Evolutionary conservation across 495 filamentous ascomycete species (phyloP).

Genomic region (Alectoria sarmentosa): DNA sequence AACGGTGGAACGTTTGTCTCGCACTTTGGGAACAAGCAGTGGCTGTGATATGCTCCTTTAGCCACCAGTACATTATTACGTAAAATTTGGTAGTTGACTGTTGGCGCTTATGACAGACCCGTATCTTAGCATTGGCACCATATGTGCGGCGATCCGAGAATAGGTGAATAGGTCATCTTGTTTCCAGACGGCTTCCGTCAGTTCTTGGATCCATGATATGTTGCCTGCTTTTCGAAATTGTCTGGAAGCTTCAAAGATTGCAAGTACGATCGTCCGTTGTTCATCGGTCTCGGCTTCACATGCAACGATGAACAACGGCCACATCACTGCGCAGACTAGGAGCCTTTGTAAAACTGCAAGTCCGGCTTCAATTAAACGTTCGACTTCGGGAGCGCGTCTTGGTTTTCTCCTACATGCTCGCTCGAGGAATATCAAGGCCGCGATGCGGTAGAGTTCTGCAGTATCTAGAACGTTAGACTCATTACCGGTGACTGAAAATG

Average conservation of each 20-base stretch:
- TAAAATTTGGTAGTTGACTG: neutral
- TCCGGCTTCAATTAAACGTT: neutral
- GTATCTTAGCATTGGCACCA: neutral
- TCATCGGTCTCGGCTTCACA: neutral
- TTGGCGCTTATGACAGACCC: neutral
- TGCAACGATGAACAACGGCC: neutral
- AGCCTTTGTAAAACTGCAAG: neutral
- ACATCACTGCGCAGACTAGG: neutral
- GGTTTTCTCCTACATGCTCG: neutral
- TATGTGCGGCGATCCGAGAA: neutral
- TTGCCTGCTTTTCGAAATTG: neutral
- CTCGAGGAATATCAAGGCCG: neutral
- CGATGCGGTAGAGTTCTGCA: neutral
- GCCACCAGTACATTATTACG: neutral
- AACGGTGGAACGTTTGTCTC: constrained; percentile 47
- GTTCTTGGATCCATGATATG: neutral
- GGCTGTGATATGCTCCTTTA: constrained; percentile 23
- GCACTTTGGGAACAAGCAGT: constrained; percentile 48
- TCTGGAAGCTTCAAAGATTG: neutral
- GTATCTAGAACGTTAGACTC: neutral
- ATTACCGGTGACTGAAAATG: neutral
- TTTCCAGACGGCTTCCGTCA: neutral
- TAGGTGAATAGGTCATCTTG: neutral
- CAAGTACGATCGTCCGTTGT: neutral
- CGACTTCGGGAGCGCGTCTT: neutral